A percentile compares a stretch with the other conserved stretches of the same genome.
Evolutionary conservation across 257 asterid species (phyloP).

Genomic region (Solanum lycopersicoides): DNA sequence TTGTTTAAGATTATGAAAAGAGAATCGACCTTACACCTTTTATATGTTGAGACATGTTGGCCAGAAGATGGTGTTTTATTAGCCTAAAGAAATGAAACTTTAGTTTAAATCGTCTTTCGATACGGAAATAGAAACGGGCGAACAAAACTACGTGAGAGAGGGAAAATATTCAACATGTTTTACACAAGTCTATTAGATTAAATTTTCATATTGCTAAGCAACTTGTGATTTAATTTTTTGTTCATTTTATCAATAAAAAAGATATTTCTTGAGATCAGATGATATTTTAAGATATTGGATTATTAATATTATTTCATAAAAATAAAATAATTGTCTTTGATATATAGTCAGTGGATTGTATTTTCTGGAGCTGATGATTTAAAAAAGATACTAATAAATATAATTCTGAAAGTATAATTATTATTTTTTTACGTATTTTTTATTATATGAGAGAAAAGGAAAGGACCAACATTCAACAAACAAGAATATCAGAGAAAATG

Average conservation of each 20-base stretch:
- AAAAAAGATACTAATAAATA: neutral
- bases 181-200: neutral
- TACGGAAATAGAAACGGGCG: too few relatives aligned
- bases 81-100: neutral
- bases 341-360: neutral
- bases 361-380: neutral
- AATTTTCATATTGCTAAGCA: neutral
- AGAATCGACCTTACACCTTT: neutral
- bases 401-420: neutral
- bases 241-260: neutral
- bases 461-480: constrained; percentile 20
- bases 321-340: too few relatives aligned
- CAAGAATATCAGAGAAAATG: constrained; percentile 25
- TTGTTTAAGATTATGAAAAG: neutral
- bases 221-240: neutral
- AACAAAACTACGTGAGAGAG: too few relatives aligned
- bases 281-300: neutral
- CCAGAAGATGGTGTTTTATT: neutral
- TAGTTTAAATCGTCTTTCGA: neutral
- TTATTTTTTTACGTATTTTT: too few relatives aligned
- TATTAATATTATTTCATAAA: too few relatives aligned
- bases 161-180: neutral
- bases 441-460: neutral
- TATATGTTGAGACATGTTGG: too few relatives aligned
- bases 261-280: neutral